A percentile compares a stretch with the other conserved stretches of the same genome.
Conservation (phyloP, 495 filamentous ascomycete species). For the Aspergillus sclerotiicarbonarius region DNA sequence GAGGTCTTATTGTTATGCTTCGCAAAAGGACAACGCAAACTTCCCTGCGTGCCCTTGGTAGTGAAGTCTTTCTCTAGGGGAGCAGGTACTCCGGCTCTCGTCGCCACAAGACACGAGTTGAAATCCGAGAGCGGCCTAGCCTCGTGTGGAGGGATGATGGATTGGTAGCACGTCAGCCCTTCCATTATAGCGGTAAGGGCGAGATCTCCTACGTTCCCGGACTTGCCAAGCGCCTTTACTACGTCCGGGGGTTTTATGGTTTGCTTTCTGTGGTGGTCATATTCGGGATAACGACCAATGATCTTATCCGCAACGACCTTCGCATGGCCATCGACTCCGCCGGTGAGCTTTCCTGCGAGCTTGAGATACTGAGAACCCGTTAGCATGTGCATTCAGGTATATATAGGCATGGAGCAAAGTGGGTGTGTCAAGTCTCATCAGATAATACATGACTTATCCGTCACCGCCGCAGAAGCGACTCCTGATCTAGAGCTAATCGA, state of each 20-base stretch:
- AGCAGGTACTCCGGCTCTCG: constrained; percentile 32
- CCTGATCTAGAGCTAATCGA: constrained; percentile 61
- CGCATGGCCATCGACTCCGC: constrained; percentile 34
- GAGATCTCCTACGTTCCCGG: constrained; percentile 45
- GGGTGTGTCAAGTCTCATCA: constrained; percentile 35
- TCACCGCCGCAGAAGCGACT: constrained; percentile 50
- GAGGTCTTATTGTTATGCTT: constrained; percentile 30
- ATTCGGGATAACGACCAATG: constrained; percentile 15
- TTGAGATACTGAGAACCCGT: constrained; percentile 27
- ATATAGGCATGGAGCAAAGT: not conserved
- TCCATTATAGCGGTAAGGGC: constrained; percentile 37
- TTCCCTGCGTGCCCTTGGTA: constrained; percentile 43
- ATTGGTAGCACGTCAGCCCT: constrained; percentile 41
- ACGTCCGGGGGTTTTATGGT: constrained; percentile 41
- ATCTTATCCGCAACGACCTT: constrained; percentile 30
- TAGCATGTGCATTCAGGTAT: constrained; percentile 6
- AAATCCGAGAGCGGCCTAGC: constrained; percentile 10
- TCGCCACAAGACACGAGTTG: constrained; percentile 40
- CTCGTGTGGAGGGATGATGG: constrained; percentile 33
- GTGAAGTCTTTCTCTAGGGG: constrained; percentile 47
- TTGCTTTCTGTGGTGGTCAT: constrained; percentile 17
- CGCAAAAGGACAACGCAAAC: constrained; percentile 46
- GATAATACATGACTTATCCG: constrained; percentile 54
- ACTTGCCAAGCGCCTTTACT: constrained; percentile 44
- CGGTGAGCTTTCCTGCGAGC: constrained; percentile 27